phyloP scores from a whole-genome alignment of 2,329 filamentous ascomycete genomes.

The Geosmithia flava region DNA sequence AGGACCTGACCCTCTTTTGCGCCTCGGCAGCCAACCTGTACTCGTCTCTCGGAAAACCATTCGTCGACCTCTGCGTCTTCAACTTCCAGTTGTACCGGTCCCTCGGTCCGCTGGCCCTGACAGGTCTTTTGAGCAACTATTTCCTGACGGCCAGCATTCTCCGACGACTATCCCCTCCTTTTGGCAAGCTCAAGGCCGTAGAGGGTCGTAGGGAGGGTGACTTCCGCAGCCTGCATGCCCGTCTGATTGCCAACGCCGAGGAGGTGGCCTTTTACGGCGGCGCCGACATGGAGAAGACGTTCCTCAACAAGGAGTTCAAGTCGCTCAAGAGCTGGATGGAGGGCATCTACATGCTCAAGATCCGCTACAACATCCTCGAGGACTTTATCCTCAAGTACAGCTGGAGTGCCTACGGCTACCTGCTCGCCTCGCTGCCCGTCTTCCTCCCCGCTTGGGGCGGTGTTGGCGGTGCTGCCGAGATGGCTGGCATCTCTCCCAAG shows the following conservation, averaged over 20 bases:
- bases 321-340: slow-evolving; percentile 97
- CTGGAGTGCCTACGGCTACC: slow-evolving; percentile 95
- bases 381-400: slow-evolving; percentile 98
- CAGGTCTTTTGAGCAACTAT: slow-evolving; percentile 82
- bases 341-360: slow-evolving; percentile 93
- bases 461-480: slow-evolving; percentile 59
- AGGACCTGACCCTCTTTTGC: slow-evolving; percentile 92
- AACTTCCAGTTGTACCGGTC: slow-evolving; percentile 95
- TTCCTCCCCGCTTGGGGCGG: slow-evolving; percentile 94
- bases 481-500: slow-evolving; percentile 27
- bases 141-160: slow-evolving; percentile 87
- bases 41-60: slow-evolving; percentile 92
- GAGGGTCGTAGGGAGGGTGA: slow-evolving; percentile 93
- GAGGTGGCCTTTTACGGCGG: slow-evolving; percentile 97
- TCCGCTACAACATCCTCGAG: slow-evolving; percentile 96
- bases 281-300: slow-evolving; percentile 86
- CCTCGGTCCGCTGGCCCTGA: slow-evolving; percentile 75
- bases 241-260: slow-evolving; percentile 91
- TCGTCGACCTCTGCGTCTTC: slow-evolving; percentile 95
- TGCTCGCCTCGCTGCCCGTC: slow-evolving; percentile 83
- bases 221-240: slow-evolving; percentile 80
- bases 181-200: slow-evolving; percentile 92
- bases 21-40: slow-evolving; percentile 84
- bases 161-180: slow-evolving; percentile 79
- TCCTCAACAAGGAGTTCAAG: slow-evolving; percentile 83